Evolutionary conservation across 805 yeast genomes (phyloP), one percentile per base, ranked within the genome.

Genomic region (Saturnispora mendoncae): DNA sequence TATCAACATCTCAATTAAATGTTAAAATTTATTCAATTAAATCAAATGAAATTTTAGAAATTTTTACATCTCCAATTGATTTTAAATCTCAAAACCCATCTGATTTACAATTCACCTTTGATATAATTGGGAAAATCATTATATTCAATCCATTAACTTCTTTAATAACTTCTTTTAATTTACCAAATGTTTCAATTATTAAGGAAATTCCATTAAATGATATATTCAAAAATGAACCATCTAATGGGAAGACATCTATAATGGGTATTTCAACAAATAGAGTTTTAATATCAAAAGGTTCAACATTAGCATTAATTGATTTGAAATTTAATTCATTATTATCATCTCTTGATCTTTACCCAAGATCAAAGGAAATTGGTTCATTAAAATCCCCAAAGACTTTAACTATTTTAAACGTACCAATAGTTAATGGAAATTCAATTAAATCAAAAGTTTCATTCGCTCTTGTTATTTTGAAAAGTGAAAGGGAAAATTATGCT

Each of bases 251-350:
- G 34, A 46, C 59, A 24, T 62, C 75, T 2, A 57, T 72, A 23
- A 41, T 53, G 27, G 56, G 68, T 3, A 68, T 69, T 4, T 62
- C 73, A 30, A 55, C 67, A 12, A 72, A 70, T 48, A 61, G 80
- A 48, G 48, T 72, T n/a, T 53, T 74, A 9, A 46, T 74, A 8
- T 57, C 74, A 0, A 54, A 58, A 40, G 63, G 62, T 23, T 58
- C 64, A 45, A 60, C 64, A 39, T 52, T 73, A 27, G 62, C 64
- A 30, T 54, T 74, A 38, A 48, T 74, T 37, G 76, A 73, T 51
- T 57, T 66, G 47, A 64, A 66, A 45, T 70, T 56, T 46, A 64
- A 64, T 35, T 64, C 74, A 37, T 50, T 69, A 13, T 42, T 61
- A 12, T 54, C 61, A 7, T 45, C 48, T 6, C 42, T 57, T 12